A percentile compares a stretch with the other conserved stretches of the same genome.
Evolutionary conservation across 352 stramenopile genomes (phyloP).

Genomic region (Globisporangium cylindrosporum): DNA sequence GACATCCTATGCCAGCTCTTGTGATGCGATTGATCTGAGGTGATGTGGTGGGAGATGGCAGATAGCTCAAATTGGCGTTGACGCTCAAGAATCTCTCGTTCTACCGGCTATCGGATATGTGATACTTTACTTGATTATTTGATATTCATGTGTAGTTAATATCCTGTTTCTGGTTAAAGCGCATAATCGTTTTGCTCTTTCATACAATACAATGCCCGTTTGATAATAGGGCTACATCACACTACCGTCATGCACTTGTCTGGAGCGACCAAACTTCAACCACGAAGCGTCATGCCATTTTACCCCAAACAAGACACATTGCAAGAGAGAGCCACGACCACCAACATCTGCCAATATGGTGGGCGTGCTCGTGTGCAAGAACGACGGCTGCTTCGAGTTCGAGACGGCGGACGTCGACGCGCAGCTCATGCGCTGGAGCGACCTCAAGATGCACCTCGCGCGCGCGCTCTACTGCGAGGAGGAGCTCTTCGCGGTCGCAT

Average conservation of each 20-base stretch:
- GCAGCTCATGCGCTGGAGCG: constrained; percentile 26
- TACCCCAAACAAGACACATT: not conserved
- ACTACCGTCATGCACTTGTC: not conserved
- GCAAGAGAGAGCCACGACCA: not conserved
- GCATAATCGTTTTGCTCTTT: too few relatives aligned
- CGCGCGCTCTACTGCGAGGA: constrained; percentile 66
- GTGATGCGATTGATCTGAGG: too few relatives aligned
- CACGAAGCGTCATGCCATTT: not conserved
- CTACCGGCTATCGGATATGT: too few relatives aligned
- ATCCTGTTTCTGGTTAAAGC: too few relatives aligned
- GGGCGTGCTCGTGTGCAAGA: constrained; percentile 74
- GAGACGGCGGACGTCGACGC: constrained; percentile 32
- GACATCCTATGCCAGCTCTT: constrained; percentile 48
- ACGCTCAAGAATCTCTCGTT: too few relatives aligned
- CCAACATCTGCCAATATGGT: constrained; percentile 25
- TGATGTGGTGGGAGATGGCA: not conserved
- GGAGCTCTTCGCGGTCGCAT: constrained; percentile 65
- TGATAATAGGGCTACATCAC: too few relatives aligned
- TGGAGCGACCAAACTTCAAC: not conserved
- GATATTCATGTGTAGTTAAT: too few relatives aligned
- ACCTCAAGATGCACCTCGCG: constrained; percentile 61
- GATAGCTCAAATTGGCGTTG: too few relatives aligned
- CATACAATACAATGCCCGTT: too few relatives aligned
- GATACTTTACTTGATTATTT: too few relatives aligned
- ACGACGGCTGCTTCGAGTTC: constrained; percentile 76